phyloP scores from a whole-genome alignment of 768 basidiomycete genomes.

The Tulasnella sp. region DNA sequence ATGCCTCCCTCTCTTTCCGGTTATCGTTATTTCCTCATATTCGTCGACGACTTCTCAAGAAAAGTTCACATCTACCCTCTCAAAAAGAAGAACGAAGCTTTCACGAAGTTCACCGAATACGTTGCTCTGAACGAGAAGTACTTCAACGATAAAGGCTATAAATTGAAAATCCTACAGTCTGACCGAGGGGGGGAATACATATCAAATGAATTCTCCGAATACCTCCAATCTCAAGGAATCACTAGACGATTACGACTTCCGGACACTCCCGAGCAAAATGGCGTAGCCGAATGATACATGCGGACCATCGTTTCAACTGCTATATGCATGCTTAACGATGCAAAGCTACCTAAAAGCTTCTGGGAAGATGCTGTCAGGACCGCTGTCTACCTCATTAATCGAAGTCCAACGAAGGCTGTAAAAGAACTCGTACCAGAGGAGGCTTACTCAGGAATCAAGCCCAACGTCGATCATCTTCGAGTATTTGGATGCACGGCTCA shows the following conservation, averaged over 20 bases:
- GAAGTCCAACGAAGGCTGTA: not conserved
- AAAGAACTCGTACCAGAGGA: slow-evolving; percentile 15
- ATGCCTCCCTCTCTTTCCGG: not conserved
- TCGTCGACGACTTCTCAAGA: slow-evolving; percentile 9
- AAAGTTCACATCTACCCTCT: not conserved
- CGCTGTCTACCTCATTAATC: not conserved
- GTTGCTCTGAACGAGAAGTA: slow-evolving; percentile 27
- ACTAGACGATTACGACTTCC: slow-evolving; percentile 3
- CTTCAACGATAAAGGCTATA: slow-evolving; percentile 19
- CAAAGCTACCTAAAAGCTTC: not conserved
- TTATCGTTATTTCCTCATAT: slow-evolving; percentile 12
- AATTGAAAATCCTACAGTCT: slow-evolving; percentile 23
- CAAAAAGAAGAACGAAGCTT: slow-evolving; percentile 2
- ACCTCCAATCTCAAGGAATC: slow-evolving; percentile 13
- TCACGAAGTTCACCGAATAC: slow-evolving; percentile 24
- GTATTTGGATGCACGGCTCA: slow-evolving; percentile 32
- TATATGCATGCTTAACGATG: slow-evolving; percentile 1
- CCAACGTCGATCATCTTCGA: slow-evolving; percentile 24
- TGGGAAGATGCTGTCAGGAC: not conserved
- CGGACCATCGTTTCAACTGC: not conserved
- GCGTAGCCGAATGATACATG: slow-evolving; percentile 11
- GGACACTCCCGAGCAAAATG: slow-evolving; percentile 13
- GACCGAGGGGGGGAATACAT: slow-evolving; percentile 32
- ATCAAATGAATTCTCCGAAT: slow-evolving; percentile 6
- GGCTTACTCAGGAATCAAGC: slow-evolving; percentile 11